Evolutionary conservation across 2,329 filamentous ascomycete species (phyloP).

Genomic region (Aspergillus quadrilineatus): DNA sequence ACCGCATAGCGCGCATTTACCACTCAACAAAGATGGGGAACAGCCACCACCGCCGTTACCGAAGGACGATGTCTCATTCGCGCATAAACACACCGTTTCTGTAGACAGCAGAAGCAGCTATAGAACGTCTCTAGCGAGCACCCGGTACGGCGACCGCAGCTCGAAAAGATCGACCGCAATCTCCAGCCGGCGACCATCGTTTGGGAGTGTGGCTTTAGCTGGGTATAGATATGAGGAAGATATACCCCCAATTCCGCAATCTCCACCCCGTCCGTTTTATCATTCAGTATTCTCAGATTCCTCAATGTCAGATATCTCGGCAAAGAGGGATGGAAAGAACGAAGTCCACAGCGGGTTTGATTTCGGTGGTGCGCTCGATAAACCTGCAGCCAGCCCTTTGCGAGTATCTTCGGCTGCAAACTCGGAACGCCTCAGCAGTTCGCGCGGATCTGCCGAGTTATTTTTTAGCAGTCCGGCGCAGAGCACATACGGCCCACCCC

Average conservation of each 20-base stretch:
- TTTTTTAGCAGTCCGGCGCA: conserved; percentile 23
- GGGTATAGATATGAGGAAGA: conserved; percentile 32
- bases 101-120: conserved; percentile 41
- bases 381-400: conserved; percentile 10
- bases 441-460: conserved; percentile 22
- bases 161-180: conserved; percentile 33
- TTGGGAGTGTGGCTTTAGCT: conserved; percentile 32
- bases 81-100: conserved; percentile 28
- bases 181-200: conserved; percentile 32
- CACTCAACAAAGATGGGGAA: conserved; percentile 5
- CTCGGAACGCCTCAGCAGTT: conserved; percentile 22
- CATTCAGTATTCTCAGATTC: conserved; percentile 27
- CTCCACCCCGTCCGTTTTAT: conserved; percentile 19
- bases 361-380: conserved; percentile 24
- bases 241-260: conserved; percentile 33
- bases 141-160: conserved; percentile 32
- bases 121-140: conserved; percentile 42
- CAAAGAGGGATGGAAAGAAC: conserved; percentile 21
- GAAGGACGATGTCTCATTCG: conserved; percentile 8
- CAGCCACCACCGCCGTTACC: conserved; percentile 13
- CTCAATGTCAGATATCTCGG: conserved; percentile 24
- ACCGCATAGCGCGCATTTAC: conserved; percentile 13
- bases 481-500: conserved; percentile 16
- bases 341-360: conserved; percentile 32
- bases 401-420: conserved; percentile 22